Base-by-base conservation (phyloP, 257 asterid species). In the Coffea canephora region DNA sequence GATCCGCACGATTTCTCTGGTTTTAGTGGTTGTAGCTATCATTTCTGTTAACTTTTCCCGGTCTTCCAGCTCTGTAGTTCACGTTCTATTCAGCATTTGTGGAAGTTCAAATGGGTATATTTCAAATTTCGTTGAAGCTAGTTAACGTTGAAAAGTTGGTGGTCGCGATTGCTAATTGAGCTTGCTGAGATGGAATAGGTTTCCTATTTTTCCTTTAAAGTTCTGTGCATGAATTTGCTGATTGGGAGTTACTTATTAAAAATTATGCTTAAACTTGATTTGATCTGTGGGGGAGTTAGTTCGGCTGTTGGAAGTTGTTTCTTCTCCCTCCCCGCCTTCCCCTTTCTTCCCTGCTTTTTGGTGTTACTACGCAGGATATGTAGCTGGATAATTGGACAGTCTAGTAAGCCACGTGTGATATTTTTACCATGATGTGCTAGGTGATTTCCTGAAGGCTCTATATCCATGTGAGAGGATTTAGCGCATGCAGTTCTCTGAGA, bases 1-100 rank as follows among this genome's bases (percentile, higher is more conserved):
- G 83, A 83, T 83, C 86, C 55, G 69, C 72, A 68, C 77, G 83
- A 59, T 74, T 74, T 45, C 25, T 48, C 69, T 74, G 77, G 50
- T 55, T 74, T 71, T 73, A 59, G 65, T 16, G 69, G 73, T 68
- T 59, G 57, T 46, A 41, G 66, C 43, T 66, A 48, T 50, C 27
- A 61, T n/a, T 77, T 34, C 21, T 31, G 71, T 67, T 27, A 46
- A 50, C n/a, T 31, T 52, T 52, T 55, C 19, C 18, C 64, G 64
- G 64, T 46, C 69, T 68, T 50, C n/a, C 1, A 46, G 74, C 52
- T 76, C 69, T n/a, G 39, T 11, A n/a, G 39, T 23, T 19, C 78
- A 8, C 67, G 34, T 16, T 25, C 46, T 71, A 5, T 36, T 14
- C 18, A 46, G 36, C 50, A 54, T 74, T 8, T 74, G 27, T 36